Percentiles rank a stretch among this genome's conserved stretches.
phyloP scores from a whole-genome alignment of 352 stramenopile genomes.

The Pseudoperonospora humuli region DNA sequence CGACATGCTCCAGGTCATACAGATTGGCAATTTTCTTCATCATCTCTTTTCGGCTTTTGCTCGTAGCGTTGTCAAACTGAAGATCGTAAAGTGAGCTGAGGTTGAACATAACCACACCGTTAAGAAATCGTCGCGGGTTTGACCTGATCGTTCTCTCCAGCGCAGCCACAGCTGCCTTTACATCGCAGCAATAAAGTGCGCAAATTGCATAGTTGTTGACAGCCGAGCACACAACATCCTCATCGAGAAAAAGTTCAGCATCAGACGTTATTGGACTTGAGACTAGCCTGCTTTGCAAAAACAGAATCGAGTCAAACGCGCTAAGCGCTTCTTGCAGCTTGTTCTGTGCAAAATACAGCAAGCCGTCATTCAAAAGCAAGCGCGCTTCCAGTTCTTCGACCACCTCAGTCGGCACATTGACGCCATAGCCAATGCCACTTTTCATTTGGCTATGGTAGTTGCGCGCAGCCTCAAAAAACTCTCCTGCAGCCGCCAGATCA shows the following conservation, averaged over 20 bases:
- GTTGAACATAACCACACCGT: constrained; percentile 69
- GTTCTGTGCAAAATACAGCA: constrained; percentile 71
- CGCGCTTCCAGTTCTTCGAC: constrained; percentile 37
- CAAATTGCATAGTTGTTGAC: constrained; percentile 83
- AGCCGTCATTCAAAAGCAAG: constrained; percentile 62
- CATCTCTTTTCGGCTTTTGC: constrained; percentile 75
- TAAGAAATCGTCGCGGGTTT: constrained; percentile 62
- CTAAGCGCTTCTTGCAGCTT: constrained; percentile 71
- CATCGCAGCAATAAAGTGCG: constrained; percentile 73
- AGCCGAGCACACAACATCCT: constrained; percentile 57
- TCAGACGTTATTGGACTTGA: constrained; percentile 16
- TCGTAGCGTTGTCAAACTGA: constrained; percentile 66
- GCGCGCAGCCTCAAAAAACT: constrained; percentile 44
- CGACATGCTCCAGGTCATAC: constrained; percentile 73
- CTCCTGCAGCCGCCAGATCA: constrained; percentile 46
- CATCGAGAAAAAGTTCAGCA: constrained; percentile 43
- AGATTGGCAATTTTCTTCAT: constrained; percentile 69
- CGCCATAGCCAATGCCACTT: background rate
- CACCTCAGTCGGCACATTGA: constrained; percentile 4
- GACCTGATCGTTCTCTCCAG: constrained; percentile 66
- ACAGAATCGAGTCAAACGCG: constrained; percentile 61
- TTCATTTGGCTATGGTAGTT: constrained; percentile 21
- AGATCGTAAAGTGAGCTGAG: constrained; percentile 78
- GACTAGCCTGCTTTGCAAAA: constrained; percentile 24
- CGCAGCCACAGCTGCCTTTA: constrained; percentile 55